These are phyloP conservation scores for Claviceps paspali DNA, from an alignment of 2,329 filamentous ascomycete genomes.

Conservation along the genomic window DNA sequence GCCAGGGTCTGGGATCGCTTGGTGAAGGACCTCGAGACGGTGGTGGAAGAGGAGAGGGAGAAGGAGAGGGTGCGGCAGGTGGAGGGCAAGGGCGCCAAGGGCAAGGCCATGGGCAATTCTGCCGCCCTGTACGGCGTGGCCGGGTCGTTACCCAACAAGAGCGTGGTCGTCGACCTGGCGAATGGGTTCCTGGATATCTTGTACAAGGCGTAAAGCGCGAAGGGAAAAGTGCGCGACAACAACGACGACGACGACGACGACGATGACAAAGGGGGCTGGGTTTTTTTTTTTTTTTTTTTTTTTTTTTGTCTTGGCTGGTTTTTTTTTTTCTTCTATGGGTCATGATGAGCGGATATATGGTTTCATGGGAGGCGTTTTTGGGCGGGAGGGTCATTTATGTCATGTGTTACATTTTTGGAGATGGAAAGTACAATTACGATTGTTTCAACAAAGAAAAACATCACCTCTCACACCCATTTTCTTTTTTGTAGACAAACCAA, in stretches of 20 bases:
- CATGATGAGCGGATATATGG: background rate
- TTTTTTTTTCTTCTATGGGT: no score
- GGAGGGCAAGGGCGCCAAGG: conserved; percentile 51
- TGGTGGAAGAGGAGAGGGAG: conserved; percentile 59
- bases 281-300: background rate
- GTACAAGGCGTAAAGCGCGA: conserved; percentile 56
- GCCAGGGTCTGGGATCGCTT: conserved; percentile 68
- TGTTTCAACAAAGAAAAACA: no score
- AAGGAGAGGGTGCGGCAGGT: conserved; percentile 60
- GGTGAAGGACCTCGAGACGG: conserved; percentile 53
- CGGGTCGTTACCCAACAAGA: conserved; percentile 89
- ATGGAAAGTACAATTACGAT: no score
- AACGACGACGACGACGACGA: no score
- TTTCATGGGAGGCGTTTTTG: background rate
- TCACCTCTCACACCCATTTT: no score
- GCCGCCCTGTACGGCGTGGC: conserved; percentile 90
- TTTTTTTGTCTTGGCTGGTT: background rate
- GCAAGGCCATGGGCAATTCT: conserved; percentile 59
- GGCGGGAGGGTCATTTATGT: no score
- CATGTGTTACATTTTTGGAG: no score
- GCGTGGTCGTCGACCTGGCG: conserved; percentile 78
- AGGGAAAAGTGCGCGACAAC: no score
- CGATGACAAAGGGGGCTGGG: no score
- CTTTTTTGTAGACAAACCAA: no score
- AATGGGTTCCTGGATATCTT: conserved; percentile 83